Evolutionary conservation across 176 grass and related monocot species (phyloP).

Genomic region (Avena insularis): DNA sequence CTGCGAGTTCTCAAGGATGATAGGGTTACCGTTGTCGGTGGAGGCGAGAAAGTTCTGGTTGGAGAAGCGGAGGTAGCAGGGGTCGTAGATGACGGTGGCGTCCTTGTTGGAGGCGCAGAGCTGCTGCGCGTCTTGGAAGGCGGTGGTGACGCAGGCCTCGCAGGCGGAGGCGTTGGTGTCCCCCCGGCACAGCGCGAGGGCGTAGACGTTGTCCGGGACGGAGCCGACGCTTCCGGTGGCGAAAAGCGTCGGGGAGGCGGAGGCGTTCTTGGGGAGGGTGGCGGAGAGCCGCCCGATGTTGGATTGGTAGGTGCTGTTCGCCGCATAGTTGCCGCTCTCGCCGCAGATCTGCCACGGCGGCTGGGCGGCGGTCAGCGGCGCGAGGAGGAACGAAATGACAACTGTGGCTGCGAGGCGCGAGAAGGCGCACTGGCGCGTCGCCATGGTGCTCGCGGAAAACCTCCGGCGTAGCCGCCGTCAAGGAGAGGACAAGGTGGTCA

Average conservation of each 20-base stretch:
- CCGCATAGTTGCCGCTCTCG: conserved; percentile 44
- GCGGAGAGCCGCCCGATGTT: conserved; percentile 55
- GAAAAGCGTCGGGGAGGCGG: conserved; percentile 41
- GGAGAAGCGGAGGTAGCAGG: conserved; percentile 59
- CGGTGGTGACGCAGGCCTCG: conserved; percentile 30
- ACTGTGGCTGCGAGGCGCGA: not conserved
- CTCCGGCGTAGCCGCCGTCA: not conserved
- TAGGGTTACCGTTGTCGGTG: not conserved
- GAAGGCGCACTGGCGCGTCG: not conserved
- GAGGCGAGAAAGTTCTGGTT: conserved; percentile 46
- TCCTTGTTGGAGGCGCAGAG: conserved; percentile 35
- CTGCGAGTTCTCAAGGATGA: not conserved
- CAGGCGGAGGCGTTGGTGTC: conserved; percentile 42
- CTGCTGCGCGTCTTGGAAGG: conserved; percentile 33
- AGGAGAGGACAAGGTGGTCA: not conserved
- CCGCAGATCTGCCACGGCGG: conserved; percentile 27
- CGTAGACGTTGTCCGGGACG: conserved; percentile 32
- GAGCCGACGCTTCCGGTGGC: conserved; percentile 10
- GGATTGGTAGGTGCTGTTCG: conserved; percentile 46
- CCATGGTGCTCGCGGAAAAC: conserved; percentile 9
- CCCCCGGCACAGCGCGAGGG: conserved; percentile 62
- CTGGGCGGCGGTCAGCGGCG: not conserved
- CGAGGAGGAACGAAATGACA: not conserved
- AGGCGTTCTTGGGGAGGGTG: conserved; percentile 32
- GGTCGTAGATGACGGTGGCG: conserved; percentile 39